Evolutionary conservation across 257 asterid genomes (phyloP).

Genomic region (Coffea eugenioides): DNA sequence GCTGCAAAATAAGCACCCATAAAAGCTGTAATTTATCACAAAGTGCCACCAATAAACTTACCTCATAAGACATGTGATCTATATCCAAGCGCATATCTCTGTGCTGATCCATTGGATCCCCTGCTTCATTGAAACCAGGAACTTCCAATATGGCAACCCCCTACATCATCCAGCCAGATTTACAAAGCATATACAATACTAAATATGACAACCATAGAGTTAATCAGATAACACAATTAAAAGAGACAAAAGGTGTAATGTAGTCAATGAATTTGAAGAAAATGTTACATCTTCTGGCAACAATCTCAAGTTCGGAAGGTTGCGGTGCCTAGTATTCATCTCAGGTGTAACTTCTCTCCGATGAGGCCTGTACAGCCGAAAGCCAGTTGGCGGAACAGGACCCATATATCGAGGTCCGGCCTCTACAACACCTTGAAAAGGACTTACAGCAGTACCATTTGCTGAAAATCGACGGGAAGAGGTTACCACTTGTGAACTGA

Average conservation of each 20-base stretch:
- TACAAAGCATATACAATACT: neutral
- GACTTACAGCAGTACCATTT: conserved; percentile 33
- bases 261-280: conserved; percentile 7
- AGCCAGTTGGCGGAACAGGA: conserved; percentile 53
- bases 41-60: conserved; percentile 14
- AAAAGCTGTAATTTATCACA: neutral
- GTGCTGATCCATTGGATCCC: conserved; percentile 60
- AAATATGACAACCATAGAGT: neutral
- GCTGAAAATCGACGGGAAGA: conserved; percentile 43
- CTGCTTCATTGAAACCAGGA: conserved; percentile 56
- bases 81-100: conserved; percentile 56
- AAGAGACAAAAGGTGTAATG: neutral
- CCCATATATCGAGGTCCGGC: conserved; percentile 47
- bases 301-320: conserved; percentile 62
- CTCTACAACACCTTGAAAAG: conserved; percentile 48
- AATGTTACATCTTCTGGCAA: conserved; percentile 70
- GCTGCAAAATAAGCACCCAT: conserved; percentile 5
- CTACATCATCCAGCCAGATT: conserved; percentile 29
- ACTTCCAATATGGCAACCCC: conserved; percentile 64
- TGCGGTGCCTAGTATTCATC: conserved; percentile 43
- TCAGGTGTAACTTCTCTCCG: conserved; percentile 53
- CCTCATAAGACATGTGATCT: conserved; percentile 75
- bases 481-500: conserved; percentile 46
- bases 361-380: conserved; percentile 53
- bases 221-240: neutral